Percentiles rank a stretch among this genome's conserved stretches.
Evolutionary conservation across 129 eudicot genomes (phyloP).

Genomic region (Helianthus annuus): DNA sequence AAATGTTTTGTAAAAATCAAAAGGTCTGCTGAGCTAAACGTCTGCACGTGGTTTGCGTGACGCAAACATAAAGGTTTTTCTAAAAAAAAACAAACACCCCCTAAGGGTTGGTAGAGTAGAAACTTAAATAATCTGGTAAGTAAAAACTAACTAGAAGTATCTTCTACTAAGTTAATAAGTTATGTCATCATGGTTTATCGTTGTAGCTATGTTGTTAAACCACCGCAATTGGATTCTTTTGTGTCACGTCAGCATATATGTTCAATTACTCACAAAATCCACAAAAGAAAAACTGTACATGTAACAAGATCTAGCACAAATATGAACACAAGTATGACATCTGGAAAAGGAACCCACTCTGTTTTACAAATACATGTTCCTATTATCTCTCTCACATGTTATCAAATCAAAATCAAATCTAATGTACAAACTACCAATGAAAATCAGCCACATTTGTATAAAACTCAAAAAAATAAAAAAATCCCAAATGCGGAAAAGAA

Average conservation of each 20-base stretch:
- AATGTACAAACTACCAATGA: conserved; percentile 39
- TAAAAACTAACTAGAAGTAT: no score
- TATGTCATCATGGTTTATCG: no score
- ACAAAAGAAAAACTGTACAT: neutral
- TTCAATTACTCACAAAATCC: neutral
- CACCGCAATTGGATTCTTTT: no score
- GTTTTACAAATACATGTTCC: conserved; percentile 24
- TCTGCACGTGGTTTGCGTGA: no score
- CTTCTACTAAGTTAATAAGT: no score
- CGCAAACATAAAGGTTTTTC: no score
- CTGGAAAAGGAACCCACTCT: neutral
- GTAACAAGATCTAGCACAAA: conserved; percentile 20
- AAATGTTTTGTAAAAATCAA: no score
- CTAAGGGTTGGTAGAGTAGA: neutral
- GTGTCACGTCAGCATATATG: neutral
- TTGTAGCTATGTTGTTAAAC: no score
- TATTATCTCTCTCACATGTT: conserved; percentile 26
- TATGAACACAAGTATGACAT: conserved; percentile 11
- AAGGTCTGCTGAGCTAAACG: no score
- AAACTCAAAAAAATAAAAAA: neutral
- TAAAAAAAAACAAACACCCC: no score
- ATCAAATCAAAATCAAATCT: neutral
- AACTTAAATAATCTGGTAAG: no score
- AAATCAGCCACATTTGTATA: conserved; percentile 16
- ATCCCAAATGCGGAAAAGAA: conserved; percentile 22